Evolutionary conservation across 768 basidiomycete genomes (phyloP).

Genomic region (Hebeloma cylindrosporum): DNA sequence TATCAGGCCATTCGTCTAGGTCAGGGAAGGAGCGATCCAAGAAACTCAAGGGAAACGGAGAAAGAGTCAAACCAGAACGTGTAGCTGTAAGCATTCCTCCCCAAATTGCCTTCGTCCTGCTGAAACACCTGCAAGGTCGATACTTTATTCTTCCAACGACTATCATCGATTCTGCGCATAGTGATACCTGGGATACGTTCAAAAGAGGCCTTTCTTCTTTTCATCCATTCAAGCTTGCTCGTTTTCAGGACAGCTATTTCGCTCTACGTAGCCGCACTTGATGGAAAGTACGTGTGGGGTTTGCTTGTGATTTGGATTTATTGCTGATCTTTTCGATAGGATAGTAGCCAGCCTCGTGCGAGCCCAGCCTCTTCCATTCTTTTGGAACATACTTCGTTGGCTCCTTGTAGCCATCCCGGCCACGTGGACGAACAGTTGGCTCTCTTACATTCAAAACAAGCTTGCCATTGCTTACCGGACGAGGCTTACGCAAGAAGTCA

Average conservation of each 20-base stretch:
- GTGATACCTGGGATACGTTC: constrained; percentile 85
- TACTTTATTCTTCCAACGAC: constrained; percentile 82
- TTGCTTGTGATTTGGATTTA: background rate
- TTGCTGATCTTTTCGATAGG: constrained; percentile 37
- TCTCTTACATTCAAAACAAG: constrained; percentile 92
- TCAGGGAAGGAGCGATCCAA: constrained; percentile 27
- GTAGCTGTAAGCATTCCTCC: constrained; percentile 59
- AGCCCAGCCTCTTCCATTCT: constrained; percentile 74
- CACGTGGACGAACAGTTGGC: constrained; percentile 91
- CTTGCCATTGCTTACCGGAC: constrained; percentile 87
- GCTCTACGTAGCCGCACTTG: constrained; percentile 90
- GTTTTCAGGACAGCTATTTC: constrained; percentile 90
- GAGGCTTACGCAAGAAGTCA: constrained; percentile 78
- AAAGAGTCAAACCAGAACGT: constrained; percentile 46
- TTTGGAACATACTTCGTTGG: constrained; percentile 87
- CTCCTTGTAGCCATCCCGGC: constrained; percentile 89
- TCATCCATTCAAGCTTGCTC: constrained; percentile 87
- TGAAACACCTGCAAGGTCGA: constrained; percentile 61
- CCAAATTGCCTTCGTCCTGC: background rate
- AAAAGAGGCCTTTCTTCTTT: constrained; percentile 83
- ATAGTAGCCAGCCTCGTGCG: constrained; percentile 96
- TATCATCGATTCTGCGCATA: constrained; percentile 76
- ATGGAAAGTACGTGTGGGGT: constrained; percentile 68
- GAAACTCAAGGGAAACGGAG: constrained; percentile 32
- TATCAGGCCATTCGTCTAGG: constrained; percentile 42